phyloP scores from a whole-genome alignment of 2,329 filamentous ascomycete genomes.

The Proliferodiscus dingleyae region DNA sequence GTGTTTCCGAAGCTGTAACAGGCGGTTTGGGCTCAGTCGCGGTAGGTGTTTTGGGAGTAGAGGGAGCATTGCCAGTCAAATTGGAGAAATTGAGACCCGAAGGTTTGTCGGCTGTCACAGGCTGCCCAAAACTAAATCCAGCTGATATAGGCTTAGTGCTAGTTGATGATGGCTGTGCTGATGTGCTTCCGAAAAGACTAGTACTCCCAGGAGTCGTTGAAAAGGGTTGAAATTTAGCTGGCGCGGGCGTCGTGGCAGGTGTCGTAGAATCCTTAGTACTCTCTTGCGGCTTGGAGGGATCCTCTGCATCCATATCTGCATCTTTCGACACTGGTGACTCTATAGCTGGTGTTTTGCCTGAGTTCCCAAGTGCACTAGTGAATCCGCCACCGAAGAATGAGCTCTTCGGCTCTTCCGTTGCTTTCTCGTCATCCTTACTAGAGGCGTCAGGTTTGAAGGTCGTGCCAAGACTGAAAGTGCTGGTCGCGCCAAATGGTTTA shows the following conservation, averaged over 20 bases:
- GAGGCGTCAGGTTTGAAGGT: constrained; percentile 42
- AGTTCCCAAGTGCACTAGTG: constrained; percentile 50
- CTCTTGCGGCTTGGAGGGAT: constrained; percentile 13
- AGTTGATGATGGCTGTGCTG: constrained; percentile 6
- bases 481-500: constrained; percentile 10
- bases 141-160: constrained; percentile 12
- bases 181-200: constrained; percentile 17
- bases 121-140: constrained; percentile 23
- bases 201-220: constrained; percentile 10
- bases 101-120: constrained; percentile 12
- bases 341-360: constrained; percentile 31
- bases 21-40: constrained; percentile 1
- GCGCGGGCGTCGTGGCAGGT: constrained; percentile 22
- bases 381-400: constrained; percentile 61
- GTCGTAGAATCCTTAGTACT: constrained; percentile 18
- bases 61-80: constrained; percentile 4
- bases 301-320: constrained; percentile 44
- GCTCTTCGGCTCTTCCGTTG: constrained; percentile 37
- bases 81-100: constrained; percentile 17
- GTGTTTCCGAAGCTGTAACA: constrained; percentile 9
- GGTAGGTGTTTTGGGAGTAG: constrained; percentile 19
- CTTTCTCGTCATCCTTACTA: constrained; percentile 54
- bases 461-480: constrained; percentile 28
- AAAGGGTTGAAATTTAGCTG: constrained; percentile 16
- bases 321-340: constrained; percentile 38